Evolutionary conservation across 164 flowering plant genomes (phyloP).

Genomic region (Berberis thunbergii): DNA sequence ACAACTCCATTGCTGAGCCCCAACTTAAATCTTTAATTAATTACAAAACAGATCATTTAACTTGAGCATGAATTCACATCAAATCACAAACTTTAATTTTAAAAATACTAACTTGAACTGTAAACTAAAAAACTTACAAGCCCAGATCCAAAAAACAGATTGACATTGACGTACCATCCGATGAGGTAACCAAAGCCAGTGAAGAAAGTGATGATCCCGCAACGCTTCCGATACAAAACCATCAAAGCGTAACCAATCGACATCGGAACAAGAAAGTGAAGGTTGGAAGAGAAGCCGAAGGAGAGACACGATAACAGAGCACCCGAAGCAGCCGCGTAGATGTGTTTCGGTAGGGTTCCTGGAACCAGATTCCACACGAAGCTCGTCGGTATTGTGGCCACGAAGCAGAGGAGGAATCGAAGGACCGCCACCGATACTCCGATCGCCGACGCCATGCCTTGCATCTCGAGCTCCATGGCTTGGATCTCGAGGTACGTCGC

Average conservation of each 20-base stretch:
- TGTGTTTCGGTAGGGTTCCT: conserved; percentile 46
- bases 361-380: conserved; percentile 66
- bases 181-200: conserved; percentile 81
- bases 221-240: conserved; percentile 50
- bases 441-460: conserved; percentile 58
- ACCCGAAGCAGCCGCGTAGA: conserved; percentile 60
- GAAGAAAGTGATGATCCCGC: conserved; percentile 79
- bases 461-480: conserved; percentile 40
- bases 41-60: too few relatives aligned
- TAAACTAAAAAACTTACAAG: neutral
- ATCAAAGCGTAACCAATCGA: conserved; percentile 65
- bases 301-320: conserved; percentile 72
- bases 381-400: conserved; percentile 79
- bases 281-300: conserved; percentile 85
- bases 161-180: conserved; percentile 53
- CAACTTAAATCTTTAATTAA: too few relatives aligned
- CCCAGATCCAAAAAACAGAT: neutral
- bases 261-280: conserved; percentile 90
- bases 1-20: too few relatives aligned
- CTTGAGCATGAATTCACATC: too few relatives aligned
- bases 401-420: conserved; percentile 79
- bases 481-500: neutral
- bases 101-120: neutral
- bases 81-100: too few relatives aligned
- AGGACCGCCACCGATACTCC: conserved; percentile 76